Evolutionary conservation across 495 filamentous ascomycete genomes (phyloP), one percentile per base, ranked within the genome.

Genomic region (Immersiella caudata): DNA sequence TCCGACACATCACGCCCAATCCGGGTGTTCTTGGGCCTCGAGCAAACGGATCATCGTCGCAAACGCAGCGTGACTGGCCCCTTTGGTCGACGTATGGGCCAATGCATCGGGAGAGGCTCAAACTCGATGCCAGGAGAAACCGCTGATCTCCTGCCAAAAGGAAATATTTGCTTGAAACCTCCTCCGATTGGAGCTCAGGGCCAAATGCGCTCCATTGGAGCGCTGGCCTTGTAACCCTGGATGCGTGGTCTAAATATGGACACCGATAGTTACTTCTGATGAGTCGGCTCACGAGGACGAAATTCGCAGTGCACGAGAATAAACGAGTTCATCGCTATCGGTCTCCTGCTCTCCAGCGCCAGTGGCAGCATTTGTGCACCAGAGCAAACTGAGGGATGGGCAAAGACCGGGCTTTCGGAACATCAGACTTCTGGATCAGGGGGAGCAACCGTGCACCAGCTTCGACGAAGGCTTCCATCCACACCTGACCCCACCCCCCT

Each of bases 21-120:
- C 35, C 49, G 18, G 52, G 22, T 20, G 26, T 21, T 29, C 40
- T 20, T 40, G 46, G 57, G 18, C 52, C 22, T 63, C 46, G 49
- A 24, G 62, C 66, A 70, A 68, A 68, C 71, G 62, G 66, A 68
- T 65, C 33, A 40, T 27, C 22, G 49, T 46, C 40, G 52, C 68
- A 73, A 65, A 73, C 68, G 62, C 58, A 60, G 55, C 33, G 18
- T 25, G 60, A 36, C 40, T 40, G 50, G 18, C 55, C 51, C 62
- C 46, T 60, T 22, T 59, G 57, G 67, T 40, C 63, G 59, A 49
- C 21, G 22, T 51, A 22, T 21, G 26, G 46, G 29, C 55, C 35
- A 60, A 62, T 59, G 52, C 55, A 50, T 54, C 14, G n/a, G 18
- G 62, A 67, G 67, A 69, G 68, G 64, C 68, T 67, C 68, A 70